Conservation (phyloP, 352 stramenopile species). For the Phytophthora multivora region DNA sequence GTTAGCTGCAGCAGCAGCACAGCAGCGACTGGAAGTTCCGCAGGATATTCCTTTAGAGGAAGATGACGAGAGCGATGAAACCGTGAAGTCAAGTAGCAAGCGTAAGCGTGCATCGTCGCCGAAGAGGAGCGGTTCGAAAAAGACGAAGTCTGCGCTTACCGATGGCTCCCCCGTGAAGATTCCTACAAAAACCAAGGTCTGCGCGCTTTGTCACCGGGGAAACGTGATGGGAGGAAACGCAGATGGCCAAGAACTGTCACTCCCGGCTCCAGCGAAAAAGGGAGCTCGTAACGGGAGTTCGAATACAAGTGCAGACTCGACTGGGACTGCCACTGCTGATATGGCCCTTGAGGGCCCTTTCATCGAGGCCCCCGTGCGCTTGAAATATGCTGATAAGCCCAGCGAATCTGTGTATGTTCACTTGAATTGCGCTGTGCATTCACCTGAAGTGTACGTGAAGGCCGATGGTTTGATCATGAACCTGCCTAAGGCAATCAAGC, state of each 20-base stretch:
- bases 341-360: slow-evolving; percentile 67
- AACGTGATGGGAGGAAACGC: slow-evolving; percentile 40
- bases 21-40: slow-evolving; percentile 31
- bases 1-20: slow-evolving; percentile 27
- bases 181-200: slow-evolving; percentile 42
- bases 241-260: slow-evolving; percentile 5
- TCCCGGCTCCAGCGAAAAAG: slow-evolving; percentile 11
- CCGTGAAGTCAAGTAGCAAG: slow-evolving; percentile 29
- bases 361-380: slow-evolving; percentile 71
- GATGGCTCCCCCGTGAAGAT: slow-evolving; percentile 14
- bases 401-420: slow-evolving; percentile 75
- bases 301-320: slow-evolving; percentile 10
- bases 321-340: slow-evolving; percentile 27
- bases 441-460: slow-evolving; percentile 83
- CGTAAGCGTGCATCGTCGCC: slow-evolving; percentile 31
- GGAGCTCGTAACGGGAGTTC: slow-evolving; percentile 18
- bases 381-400: slow-evolving; percentile 77
- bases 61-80: slow-evolving; percentile 29
- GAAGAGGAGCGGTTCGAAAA: slow-evolving; percentile 21
- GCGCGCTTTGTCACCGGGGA: slow-evolving; percentile 62
- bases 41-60: slow-evolving; percentile 37
- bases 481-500: slow-evolving; percentile 74
- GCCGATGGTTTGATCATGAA: slow-evolving; percentile 83
- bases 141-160: slow-evolving; percentile 22
- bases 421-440: slow-evolving; percentile 84